A percentile compares a stretch with the other conserved stretches of the same genome.
Evolutionary conservation across 352 stramenopile genomes (phyloP).

Genomic region (Pythium graminicola): DNA sequence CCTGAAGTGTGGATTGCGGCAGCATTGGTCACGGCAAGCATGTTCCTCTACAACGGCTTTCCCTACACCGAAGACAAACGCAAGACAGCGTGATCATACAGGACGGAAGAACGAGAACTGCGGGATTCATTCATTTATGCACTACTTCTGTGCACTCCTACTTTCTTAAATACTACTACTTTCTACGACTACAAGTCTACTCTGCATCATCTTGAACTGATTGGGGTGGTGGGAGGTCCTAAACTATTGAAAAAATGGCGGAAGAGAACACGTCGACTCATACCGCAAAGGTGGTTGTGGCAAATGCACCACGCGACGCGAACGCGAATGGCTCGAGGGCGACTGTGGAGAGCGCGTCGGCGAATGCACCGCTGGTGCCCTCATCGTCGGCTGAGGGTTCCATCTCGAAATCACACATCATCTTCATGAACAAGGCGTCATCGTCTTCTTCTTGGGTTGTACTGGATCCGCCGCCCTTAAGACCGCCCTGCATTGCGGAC

Average conservation of each 20-base stretch:
- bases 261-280: background rate
- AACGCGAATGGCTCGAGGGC: slow-evolving; percentile 21
- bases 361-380: slow-evolving; percentile 3
- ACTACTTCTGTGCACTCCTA: slow-evolving; percentile 3
- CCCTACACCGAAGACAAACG: slow-evolving; percentile 47
- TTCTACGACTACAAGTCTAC: slow-evolving; percentile 16
- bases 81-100: too few relatives aligned
- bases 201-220: too few relatives aligned
- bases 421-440: slow-evolving; percentile 24
- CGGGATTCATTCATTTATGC: slow-evolving; percentile 11
- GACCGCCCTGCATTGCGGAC: background rate
- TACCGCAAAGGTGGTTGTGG: slow-evolving; percentile 17
- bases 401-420: slow-evolving; percentile 24
- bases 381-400: slow-evolving; percentile 13
- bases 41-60: slow-evolving; percentile 70
- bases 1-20: slow-evolving; percentile 63
- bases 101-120: slow-evolving; percentile 31
- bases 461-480: slow-evolving; percentile 4
- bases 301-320: slow-evolving; percentile 2
- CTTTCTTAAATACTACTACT: slow-evolving; percentile 24
- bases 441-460: slow-evolving; percentile 16
- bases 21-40: slow-evolving; percentile 53
- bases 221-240: background rate
- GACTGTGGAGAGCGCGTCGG: slow-evolving; percentile 10
- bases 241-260: background rate